phyloP scores from a whole-genome alignment of 345 rosid genomes.

The Camelina hispida region DNA sequence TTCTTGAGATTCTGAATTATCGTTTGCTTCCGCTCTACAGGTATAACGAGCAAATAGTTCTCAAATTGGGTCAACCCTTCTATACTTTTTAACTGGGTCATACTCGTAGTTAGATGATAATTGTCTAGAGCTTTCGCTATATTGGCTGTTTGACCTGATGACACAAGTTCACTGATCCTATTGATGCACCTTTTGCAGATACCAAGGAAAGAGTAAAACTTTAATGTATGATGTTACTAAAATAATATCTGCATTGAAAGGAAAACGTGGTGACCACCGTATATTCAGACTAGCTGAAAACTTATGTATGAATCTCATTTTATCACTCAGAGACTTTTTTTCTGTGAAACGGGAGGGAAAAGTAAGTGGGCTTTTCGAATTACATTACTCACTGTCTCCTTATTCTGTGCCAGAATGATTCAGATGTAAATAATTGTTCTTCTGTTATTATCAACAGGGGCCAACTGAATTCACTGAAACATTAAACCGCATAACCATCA shows the following conservation, averaged over 20 bases:
- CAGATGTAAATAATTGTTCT: constrained; percentile 23
- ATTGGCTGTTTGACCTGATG: constrained; percentile 21
- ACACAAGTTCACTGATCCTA: constrained; percentile 25
- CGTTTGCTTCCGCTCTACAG: constrained; percentile 97
- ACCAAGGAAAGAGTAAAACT: constrained; percentile 89
- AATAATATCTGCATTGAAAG: constrained; percentile 89
- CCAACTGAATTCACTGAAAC: constrained; percentile 99
- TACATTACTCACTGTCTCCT: constrained; percentile 18
- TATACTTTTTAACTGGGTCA: constrained; percentile 14
- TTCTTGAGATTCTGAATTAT: constrained; percentile 91
- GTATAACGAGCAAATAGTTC: constrained; percentile 43
- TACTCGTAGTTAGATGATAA: constrained; percentile 7
- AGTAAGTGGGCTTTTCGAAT: constrained; percentile 50
- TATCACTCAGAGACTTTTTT: constrained; percentile 91
- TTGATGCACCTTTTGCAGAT: constrained; percentile 56
- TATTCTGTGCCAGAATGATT: constrained; percentile 26
- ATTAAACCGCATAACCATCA: constrained; percentile 79
- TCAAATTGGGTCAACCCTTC: constrained; percentile 23
- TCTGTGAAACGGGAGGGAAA: constrained; percentile 92
- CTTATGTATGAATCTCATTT: constrained; percentile 88
- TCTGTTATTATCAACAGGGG: constrained; percentile 62
- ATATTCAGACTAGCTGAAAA: constrained; percentile 92
- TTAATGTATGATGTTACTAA: constrained; percentile 96
- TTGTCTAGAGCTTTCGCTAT: constrained; percentile 11
- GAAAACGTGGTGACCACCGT: constrained; percentile 97